Evolutionary conservation across 1,284 basidiomycete species (phyloP).

Genomic region (Cryptococcus floricola): DNA sequence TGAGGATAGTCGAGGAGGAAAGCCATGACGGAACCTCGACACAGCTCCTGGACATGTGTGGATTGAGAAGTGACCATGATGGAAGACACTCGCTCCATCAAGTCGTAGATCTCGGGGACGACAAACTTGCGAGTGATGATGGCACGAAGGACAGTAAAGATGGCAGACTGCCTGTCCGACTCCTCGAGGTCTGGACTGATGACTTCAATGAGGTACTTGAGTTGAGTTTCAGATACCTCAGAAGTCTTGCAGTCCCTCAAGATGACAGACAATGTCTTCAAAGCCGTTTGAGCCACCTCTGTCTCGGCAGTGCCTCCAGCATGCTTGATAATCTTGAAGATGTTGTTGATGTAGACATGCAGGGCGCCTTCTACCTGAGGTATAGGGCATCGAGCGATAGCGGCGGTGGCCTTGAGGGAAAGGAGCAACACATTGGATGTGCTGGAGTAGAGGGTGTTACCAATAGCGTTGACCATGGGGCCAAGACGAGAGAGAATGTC

Average conservation of each 20-base stretch:
- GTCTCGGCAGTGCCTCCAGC: conserved; percentile 79
- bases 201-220: conserved; percentile 80
- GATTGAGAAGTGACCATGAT: conserved; percentile 94
- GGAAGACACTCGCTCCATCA: conserved; percentile 93
- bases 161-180: conserved; percentile 74
- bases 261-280: conserved; percentile 80
- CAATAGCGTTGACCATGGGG: conserved; percentile 79
- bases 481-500: conserved; percentile 74
- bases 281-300: conserved; percentile 80
- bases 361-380: conserved; percentile 71
- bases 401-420: conserved; percentile 75
- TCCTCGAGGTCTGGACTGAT: conserved; percentile 92
- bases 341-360: conserved; percentile 80
- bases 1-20: conserved; percentile 98
- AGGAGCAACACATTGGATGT: conserved; percentile 73
- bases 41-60: conserved; percentile 82
- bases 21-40: conserved; percentile 81
- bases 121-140: conserved; percentile 88
- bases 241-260: conserved; percentile 78
- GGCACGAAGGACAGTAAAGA: conserved; percentile 87
- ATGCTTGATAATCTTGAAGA: conserved; percentile 77
- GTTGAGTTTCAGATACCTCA: conserved; percentile 82
- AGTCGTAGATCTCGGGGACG: conserved; percentile 93
- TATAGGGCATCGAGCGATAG: conserved; percentile 80
- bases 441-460: conserved; percentile 87